phyloP scores from a whole-genome alignment of 345 rosid genomes.

The Heritiera fomes region DNA sequence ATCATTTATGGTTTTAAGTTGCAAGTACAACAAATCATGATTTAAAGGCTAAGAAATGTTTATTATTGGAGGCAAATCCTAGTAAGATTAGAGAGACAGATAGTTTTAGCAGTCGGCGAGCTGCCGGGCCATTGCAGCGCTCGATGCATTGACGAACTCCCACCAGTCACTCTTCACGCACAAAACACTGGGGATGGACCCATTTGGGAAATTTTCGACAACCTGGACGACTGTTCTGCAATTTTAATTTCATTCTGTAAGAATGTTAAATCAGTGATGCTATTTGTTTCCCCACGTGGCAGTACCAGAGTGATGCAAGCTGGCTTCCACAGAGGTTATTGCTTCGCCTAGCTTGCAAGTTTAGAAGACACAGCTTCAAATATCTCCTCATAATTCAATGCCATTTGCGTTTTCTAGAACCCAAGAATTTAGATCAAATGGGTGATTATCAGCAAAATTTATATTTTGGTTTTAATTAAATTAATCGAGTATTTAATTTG shows the following conservation, averaged over 20 bases:
- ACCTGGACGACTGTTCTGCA: too few relatives aligned
- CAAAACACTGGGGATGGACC: not conserved
- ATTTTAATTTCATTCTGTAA: not conserved
- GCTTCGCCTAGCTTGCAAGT: not conserved
- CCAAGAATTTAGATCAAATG: not conserved
- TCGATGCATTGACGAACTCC: constrained; percentile 11
- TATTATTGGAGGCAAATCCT: too few relatives aligned
- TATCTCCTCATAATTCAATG: too few relatives aligned
- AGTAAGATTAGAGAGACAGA: not conserved
- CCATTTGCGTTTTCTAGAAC: not conserved
- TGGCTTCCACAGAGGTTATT: not conserved
- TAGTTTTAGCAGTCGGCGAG: constrained; percentile 8
- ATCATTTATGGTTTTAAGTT: not conserved
- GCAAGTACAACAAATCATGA: too few relatives aligned
- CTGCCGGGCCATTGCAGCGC: constrained; percentile 1
- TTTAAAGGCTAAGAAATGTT: too few relatives aligned
- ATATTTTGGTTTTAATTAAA: too few relatives aligned
- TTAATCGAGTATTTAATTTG: too few relatives aligned
- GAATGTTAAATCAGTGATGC: not conserved
- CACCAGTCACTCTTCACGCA: not conserved
- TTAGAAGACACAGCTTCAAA: too few relatives aligned
- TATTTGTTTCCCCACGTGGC: constrained; percentile 15
- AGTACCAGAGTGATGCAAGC: constrained; percentile 8
- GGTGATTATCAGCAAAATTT: too few relatives aligned
- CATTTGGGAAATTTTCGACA: not conserved